These are phyloP conservation scores for Paramyrothecium roridum DNA, from an alignment of 2,329 filamentous ascomycete genomes.

Conservation along the genomic window DNA sequence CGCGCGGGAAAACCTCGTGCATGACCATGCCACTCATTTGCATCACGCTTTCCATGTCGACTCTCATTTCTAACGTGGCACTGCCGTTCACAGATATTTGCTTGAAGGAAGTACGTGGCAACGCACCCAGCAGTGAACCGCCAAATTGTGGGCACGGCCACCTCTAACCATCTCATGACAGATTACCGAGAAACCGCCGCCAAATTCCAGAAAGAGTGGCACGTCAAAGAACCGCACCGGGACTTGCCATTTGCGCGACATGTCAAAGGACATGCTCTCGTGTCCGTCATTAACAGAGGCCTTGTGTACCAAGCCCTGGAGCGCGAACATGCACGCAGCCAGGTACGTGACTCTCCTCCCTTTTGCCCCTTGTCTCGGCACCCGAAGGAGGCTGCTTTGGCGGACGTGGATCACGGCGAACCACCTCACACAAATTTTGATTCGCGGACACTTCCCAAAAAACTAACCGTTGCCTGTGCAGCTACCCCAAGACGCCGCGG, in stretches of 20 bases:
- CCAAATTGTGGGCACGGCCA: background rate
- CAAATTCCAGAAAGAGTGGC: constrained; percentile 68
- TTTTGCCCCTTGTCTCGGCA: constrained; percentile 7
- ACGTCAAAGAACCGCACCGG: constrained; percentile 58
- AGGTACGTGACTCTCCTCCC: constrained; percentile 36
- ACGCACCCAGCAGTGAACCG: constrained; percentile 5
- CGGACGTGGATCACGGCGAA: background rate
- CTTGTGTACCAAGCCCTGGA: constrained; percentile 59
- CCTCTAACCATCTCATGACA: constrained; percentile 30
- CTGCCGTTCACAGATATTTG: constrained; percentile 45
- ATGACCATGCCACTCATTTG: constrained; percentile 1
- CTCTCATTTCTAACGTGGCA: background rate
- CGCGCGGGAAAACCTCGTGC: too few species aligned
- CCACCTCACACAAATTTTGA: background rate
- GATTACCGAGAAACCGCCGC: constrained; percentile 66
- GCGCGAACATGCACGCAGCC: constrained; percentile 47
- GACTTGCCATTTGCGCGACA: constrained; percentile 62
- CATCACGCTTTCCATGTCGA: constrained; percentile 1
- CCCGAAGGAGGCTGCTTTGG: constrained; percentile 9
- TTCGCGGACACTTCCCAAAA: background rate
- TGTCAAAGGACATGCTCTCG: constrained; percentile 62
- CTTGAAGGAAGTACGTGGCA: constrained; percentile 59
- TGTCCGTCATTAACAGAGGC: constrained; percentile 61
- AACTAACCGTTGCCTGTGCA: constrained; percentile 26
- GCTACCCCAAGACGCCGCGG: constrained; percentile 45